Percentiles rank a stretch among this genome's conserved stretches.
Conservation (phyloP, 352 stramenopile species). For the Aphanomyces invadans region DNA sequence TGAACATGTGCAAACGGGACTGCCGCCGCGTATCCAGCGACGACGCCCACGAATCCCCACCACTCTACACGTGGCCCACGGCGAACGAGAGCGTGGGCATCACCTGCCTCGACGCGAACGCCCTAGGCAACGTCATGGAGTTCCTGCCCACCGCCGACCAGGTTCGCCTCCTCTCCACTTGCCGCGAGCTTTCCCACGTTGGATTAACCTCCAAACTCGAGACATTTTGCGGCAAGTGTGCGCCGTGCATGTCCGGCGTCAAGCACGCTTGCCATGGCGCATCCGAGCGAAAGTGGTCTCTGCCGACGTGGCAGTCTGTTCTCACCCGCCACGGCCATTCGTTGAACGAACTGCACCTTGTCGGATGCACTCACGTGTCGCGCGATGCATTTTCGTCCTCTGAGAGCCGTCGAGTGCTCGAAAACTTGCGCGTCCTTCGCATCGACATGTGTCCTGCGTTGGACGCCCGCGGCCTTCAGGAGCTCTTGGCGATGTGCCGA, state of each 20-base stretch:
- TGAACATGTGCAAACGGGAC: conserved; percentile 20
- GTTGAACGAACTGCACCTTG: conserved; percentile 48
- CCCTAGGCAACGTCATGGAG: conserved; percentile 46
- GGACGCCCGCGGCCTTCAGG: not conserved
- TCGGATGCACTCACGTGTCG: conserved; percentile 43
- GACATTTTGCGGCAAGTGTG: conserved; percentile 58
- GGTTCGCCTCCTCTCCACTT: conserved; percentile 45
- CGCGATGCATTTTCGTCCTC: conserved; percentile 11
- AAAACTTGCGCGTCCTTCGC: conserved; percentile 4
- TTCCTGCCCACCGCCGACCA: conserved; percentile 51
- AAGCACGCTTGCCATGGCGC: conserved; percentile 50
- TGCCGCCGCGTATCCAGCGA: not conserved
- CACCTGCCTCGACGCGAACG: conserved; percentile 29
- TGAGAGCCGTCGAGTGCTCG: not conserved
- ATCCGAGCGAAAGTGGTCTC: conserved; percentile 23
- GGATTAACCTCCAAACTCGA: conserved; percentile 34
- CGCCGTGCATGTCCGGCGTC: conserved; percentile 36
- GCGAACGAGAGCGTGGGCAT: conserved; percentile 1
- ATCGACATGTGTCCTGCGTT: conserved; percentile 4
- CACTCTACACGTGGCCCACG: not conserved
- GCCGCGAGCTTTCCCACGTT: conserved; percentile 32
- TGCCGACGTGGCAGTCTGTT: conserved; percentile 51
- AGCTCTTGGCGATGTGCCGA: conserved; percentile 33
- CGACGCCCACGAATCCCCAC: not conserved
- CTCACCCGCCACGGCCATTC: conserved; percentile 31